Conservation (phyloP, 1,139 yeast species). For the Suhomyces atakaporum region DNA sequence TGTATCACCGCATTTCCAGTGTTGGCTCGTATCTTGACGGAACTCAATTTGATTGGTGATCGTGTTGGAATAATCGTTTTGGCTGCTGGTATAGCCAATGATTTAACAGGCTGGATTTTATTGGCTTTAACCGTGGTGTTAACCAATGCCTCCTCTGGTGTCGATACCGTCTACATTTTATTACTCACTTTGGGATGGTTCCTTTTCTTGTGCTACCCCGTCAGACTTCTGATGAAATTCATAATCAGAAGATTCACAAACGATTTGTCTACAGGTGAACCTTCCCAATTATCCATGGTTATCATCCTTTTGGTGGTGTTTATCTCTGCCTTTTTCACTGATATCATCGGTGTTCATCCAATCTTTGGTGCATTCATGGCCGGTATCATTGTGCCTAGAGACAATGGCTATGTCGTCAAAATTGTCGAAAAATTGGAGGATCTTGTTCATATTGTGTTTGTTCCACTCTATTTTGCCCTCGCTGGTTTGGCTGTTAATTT, state of each 20-base stretch:
- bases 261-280: slow-evolving; percentile 56
- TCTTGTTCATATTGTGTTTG: slow-evolving; percentile 64
- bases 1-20: slow-evolving; percentile 87
- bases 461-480: slow-evolving; percentile 76
- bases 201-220: slow-evolving; percentile 56
- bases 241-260: slow-evolving; percentile 46
- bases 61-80: slow-evolving; percentile 77
- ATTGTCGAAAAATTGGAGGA: slow-evolving; percentile 77
- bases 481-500: slow-evolving; percentile 74
- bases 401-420: slow-evolving; percentile 66
- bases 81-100: slow-evolving; percentile 81
- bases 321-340: slow-evolving; percentile 73
- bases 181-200: slow-evolving; percentile 70
- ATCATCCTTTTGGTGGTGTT: slow-evolving; percentile 57
- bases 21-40: slow-evolving; percentile 73
- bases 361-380: slow-evolving; percentile 82
- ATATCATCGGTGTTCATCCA: slow-evolving; percentile 78
- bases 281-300: slow-evolving; percentile 64
- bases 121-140: slow-evolving; percentile 74
- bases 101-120: slow-evolving; percentile 79
- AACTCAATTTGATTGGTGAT: slow-evolving; percentile 66
- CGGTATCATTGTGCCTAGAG: slow-evolving; percentile 78
- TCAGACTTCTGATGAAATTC: slow-evolving; percentile 49
- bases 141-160: slow-evolving; percentile 69
- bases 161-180: slow-evolving; percentile 67